Conservation (phyloP, 352 stramenopile genomes). For the Globisporangium yorkense region DNA sequence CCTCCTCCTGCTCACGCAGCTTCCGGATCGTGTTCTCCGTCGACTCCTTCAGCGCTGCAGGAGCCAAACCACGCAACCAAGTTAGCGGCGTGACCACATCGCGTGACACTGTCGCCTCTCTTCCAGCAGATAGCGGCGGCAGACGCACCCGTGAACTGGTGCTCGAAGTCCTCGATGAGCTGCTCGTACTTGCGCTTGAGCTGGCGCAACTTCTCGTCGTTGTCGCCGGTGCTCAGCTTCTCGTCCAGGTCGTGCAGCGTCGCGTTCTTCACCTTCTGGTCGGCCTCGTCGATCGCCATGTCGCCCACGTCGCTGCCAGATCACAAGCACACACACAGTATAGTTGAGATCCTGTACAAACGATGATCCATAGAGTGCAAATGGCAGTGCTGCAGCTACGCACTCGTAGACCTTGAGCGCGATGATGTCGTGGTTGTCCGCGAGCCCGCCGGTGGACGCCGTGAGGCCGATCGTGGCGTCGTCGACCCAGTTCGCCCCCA, state of each 20-base stretch:
- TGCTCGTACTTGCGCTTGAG: conserved; percentile 78
- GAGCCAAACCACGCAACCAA: not conserved
- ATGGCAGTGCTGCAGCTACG: conserved; percentile 8
- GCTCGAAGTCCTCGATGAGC: conserved; percentile 81
- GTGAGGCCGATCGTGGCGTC: conserved; percentile 68
- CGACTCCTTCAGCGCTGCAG: conserved; percentile 62
- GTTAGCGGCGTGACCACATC: no score
- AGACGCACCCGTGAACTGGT: conserved; percentile 52
- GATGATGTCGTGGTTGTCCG: conserved; percentile 83
- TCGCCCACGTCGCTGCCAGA: conserved; percentile 53
- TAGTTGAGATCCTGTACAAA: no score
- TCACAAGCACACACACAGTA: not conserved
- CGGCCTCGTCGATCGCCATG: conserved; percentile 31
- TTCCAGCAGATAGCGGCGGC: no score
- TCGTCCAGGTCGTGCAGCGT: conserved; percentile 45
- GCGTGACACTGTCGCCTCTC: no score
- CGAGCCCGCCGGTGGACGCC: conserved; percentile 74
- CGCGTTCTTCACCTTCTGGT: conserved; percentile 60
- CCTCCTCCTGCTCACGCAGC: conserved; percentile 57
- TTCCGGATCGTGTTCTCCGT: conserved; percentile 82
- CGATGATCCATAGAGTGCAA: no score
- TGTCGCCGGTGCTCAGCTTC: conserved; percentile 40
- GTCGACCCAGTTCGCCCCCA: conserved; percentile 52
- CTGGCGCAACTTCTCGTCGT: conserved; percentile 52
- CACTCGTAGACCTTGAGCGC: conserved; percentile 74